A percentile compares a stretch with the other conserved stretches of the same genome.
phyloP scores from a whole-genome alignment of 75 land plant genomes.

The Adiantum capillusveneris region DNA sequence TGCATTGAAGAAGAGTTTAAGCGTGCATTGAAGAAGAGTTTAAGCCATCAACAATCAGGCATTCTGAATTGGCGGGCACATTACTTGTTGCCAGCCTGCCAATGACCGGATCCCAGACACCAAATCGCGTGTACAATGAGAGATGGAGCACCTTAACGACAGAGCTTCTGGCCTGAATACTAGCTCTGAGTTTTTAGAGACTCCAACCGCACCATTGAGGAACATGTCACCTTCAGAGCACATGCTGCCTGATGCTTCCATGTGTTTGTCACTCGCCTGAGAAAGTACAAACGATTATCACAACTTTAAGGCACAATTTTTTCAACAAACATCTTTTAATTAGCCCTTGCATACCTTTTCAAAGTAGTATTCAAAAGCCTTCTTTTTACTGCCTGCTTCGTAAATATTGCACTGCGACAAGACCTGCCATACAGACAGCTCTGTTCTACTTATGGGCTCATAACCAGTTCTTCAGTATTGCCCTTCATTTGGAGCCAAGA shows the following conservation, averaged over 20 bases:
- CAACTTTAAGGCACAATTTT: no score
- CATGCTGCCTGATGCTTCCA: constrained; percentile 38
- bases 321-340: no score
- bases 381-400: constrained; percentile 82
- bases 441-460: no score
- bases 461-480: no score
- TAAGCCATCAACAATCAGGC: background rate
- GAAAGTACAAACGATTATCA: constrained; percentile 2
- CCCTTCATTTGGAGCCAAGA: no score
- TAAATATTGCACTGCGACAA: constrained; percentile 88
- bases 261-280: constrained; percentile 75
- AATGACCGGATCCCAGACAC: constrained; percentile 38
- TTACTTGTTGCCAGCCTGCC: constrained; percentile 62
- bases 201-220: constrained; percentile 48
- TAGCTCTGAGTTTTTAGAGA: constrained; percentile 6
- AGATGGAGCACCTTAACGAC: constrained; percentile 55
- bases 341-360: constrained; percentile 58
- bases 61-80: constrained; percentile 19
- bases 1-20: no score
- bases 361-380: constrained; percentile 58
- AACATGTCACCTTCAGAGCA: constrained; percentile 79
- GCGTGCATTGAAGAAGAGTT: no score
- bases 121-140: constrained; percentile 39
- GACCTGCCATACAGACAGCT: constrained; percentile 41
- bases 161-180: constrained; percentile 51